Percentiles rank a stretch among this genome's conserved stretches.
Evolutionary conservation across 1,284 basidiomycete genomes (phyloP).

Genomic region (Cryptococcus wingfieldii): DNA sequence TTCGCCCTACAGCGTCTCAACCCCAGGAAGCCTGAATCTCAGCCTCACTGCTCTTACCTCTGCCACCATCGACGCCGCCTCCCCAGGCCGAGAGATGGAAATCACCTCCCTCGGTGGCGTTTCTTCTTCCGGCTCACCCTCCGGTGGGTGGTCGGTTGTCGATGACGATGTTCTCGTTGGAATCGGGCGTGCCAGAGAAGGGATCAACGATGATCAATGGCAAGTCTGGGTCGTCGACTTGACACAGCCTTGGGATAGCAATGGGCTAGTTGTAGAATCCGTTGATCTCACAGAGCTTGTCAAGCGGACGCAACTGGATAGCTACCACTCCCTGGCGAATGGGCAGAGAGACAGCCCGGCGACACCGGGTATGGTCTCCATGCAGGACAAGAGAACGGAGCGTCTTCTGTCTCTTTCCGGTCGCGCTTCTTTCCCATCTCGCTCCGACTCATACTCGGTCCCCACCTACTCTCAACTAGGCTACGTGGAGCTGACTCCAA

Average conservation of each 20-base stretch:
- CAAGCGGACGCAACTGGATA: background rate
- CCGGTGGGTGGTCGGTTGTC: constrained; percentile 21
- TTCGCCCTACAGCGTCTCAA: background rate
- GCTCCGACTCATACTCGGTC: constrained; percentile 21
- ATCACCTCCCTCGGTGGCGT: constrained; percentile 32
- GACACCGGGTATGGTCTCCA: constrained; percentile 10
- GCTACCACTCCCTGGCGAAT: background rate
- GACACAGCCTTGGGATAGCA: constrained; percentile 30
- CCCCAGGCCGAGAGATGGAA: constrained; percentile 24
- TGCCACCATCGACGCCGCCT: background rate
- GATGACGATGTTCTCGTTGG: constrained; percentile 25
- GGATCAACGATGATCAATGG: constrained; percentile 42
- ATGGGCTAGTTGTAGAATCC: constrained; percentile 23
- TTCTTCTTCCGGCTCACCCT: constrained; percentile 2
- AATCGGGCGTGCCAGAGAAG: constrained; percentile 20
- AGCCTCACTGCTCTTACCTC: background rate
- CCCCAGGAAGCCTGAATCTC: background rate
- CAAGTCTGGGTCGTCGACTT: constrained; percentile 37
- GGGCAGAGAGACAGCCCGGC: background rate
- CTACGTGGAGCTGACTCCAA: constrained; percentile 28
- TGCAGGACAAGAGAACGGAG: constrained; percentile 31
- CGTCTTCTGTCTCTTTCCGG: constrained; percentile 37
- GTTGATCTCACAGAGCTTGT: constrained; percentile 6
- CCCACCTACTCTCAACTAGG: constrained; percentile 29
- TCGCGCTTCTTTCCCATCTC: constrained; percentile 30